Evolutionary conservation across 202 grass and related monocot genomes (phyloP), one percentile per base, ranked within the genome.

Genomic region (Zoysia matrella): DNA sequence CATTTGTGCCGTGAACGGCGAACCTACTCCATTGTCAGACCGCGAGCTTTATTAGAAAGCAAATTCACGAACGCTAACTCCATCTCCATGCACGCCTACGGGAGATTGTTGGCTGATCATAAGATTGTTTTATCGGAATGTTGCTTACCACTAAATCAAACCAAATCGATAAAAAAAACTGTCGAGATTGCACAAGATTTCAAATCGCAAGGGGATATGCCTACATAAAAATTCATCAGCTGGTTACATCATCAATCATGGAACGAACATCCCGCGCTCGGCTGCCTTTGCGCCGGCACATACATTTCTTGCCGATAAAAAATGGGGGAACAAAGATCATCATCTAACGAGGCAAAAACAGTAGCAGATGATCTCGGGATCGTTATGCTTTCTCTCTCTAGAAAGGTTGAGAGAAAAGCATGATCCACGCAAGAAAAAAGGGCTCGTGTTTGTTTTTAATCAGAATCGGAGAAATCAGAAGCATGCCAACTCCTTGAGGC

Each of bases 401-500:
- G 22, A 30, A 8, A 63, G 18, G 36, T 22, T 11, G 60, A 40
- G 22, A 63, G 40, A 30, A 18, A 11, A 8, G 18, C 7, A 61
- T 5, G 22, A 39, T 62, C 22, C 8, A 63, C 10, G 60, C 2
- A 63, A 39, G 39, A 30, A 36, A 11, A 62, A 11, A 4, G 4
- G 2, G 57, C 11, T 54, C 7, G 57, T n/a, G 22, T 30, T 30
- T 2, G 22, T 60, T 6, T n/a, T 4, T 60, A 16, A 60, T 22
- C 6, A 60, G 57, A 22, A 36, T 0, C n/a, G 7, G 58, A 61
- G 56, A 7, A 13, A 13, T 54, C 54, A 75, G 8, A 80, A 40
- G 54, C 88, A 90, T 0, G 83, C 61, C 1, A 65, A 67, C 0
- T 80, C 71, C 79, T 83, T 82, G 62, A 83, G 80, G 67, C 44